A percentile compares a stretch with the other conserved stretches of the same genome.
phyloP scores from a whole-genome alignment of 2,329 filamentous ascomycete species.

The Xylariaceae sp. region DNA sequence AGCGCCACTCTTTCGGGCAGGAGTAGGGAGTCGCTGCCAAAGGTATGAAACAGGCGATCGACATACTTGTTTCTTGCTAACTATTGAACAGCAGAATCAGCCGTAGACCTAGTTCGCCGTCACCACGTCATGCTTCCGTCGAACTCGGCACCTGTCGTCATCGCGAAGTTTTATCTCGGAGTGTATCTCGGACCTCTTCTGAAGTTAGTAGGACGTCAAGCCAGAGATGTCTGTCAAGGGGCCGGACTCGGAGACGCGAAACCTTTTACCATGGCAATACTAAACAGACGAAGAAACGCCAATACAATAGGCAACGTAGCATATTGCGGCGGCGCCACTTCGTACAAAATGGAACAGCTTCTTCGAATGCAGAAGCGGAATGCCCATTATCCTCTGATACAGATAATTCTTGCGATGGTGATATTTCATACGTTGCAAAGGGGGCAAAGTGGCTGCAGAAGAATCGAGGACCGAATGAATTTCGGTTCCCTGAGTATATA shows the following conservation, averaged over 20 bases:
- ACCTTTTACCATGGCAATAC: background rate
- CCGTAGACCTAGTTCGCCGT: background rate
- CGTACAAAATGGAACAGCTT: background rate
- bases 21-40: background rate
- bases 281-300: slow-evolving; percentile 4
- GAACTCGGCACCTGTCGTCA: background rate
- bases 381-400: background rate
- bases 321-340: background rate
- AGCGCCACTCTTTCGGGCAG: background rate
- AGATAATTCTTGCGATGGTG: background rate
- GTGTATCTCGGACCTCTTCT: background rate
- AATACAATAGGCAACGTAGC: background rate
- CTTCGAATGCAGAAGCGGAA: background rate
- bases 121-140: background rate
- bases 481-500: slow-evolving; percentile 33
- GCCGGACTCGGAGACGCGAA: slow-evolving; percentile 20
- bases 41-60: slow-evolving; percentile 1
- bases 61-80: background rate
- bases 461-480: slow-evolving; percentile 20
- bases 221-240: slow-evolving; percentile 14
- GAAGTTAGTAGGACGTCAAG: background rate
- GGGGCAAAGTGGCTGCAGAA: slow-evolving; percentile 36
- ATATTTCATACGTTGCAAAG: slow-evolving; percentile 33
- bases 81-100: background rate
- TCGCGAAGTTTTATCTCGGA: background rate